phyloP scores from a whole-genome alignment of 306 rosid genomes.

The Acacia crassicarpa region DNA sequence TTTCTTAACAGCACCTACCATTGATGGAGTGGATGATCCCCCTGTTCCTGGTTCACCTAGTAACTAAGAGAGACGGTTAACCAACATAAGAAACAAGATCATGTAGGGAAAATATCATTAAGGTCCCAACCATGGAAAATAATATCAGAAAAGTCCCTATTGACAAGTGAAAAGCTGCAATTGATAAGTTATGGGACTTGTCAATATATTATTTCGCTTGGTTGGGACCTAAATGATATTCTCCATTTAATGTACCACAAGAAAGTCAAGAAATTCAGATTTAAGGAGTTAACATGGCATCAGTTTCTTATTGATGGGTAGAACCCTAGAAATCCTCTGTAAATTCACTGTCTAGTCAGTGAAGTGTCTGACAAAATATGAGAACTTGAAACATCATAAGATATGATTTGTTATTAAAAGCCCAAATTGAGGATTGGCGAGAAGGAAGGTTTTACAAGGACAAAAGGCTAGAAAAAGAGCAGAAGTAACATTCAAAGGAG shows the following conservation, averaged over 20 bases:
- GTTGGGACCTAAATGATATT: too few species aligned
- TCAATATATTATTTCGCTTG: too few species aligned
- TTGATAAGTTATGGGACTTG: too few species aligned
- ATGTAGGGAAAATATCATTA: too few species aligned
- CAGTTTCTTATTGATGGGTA: background rate
- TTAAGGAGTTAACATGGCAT: background rate
- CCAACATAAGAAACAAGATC: slow-evolving; percentile 20
- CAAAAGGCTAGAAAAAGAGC: background rate
- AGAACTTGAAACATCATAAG: background rate
- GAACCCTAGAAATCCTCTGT: background rate
- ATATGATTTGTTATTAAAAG: background rate
- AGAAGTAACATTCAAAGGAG: background rate
- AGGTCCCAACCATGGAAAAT: too few species aligned
- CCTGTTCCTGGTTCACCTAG: slow-evolving; percentile 98
- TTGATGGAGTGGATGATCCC: slow-evolving; percentile 96
- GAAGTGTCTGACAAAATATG: background rate
- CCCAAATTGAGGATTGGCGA: background rate
- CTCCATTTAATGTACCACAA: background rate
- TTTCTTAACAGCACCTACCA: slow-evolving; percentile 96
- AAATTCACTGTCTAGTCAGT: background rate
- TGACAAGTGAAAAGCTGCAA: too few species aligned
- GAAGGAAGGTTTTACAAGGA: background rate
- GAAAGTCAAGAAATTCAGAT: background rate
- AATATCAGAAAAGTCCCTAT: too few species aligned
- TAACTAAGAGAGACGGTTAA: slow-evolving; percentile 49